Evolutionary conservation across 352 stramenopile genomes (phyloP), one percentile per base, ranked within the genome.

Genomic region (Globisporangium echinulatum): DNA sequence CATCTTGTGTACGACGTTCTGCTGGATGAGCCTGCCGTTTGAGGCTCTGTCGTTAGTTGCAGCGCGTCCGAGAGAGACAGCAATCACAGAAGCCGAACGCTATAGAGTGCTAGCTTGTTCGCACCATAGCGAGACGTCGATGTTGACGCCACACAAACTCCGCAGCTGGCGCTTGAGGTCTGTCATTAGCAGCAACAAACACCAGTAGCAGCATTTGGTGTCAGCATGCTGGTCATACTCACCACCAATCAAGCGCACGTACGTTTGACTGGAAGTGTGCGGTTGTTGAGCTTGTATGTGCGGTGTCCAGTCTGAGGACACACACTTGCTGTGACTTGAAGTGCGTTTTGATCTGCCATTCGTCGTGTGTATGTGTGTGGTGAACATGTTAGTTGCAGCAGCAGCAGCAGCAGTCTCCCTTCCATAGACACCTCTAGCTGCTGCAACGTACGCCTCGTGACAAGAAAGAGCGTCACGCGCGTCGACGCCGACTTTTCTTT

Each of bases 121-220:
- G 25, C 58, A 75, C 72, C 72, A 80, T 9, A 75, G 49, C 8
- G 72, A 74, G 15, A 79, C 52, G 57, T 81, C 70, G 42, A 75
- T 67, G 54, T 75, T 78, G 55, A 81, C 70, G 9, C 72, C 70
- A 36, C 72, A 78, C 25, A 68, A 43, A 9, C 59, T 44, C 8
- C 70, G 63, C n/a, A 81, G 25, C 7, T 79, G 66, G 5, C 69
- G 66, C 52, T 77, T 81, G 33, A 81, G 55, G 44, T 77, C 72
- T 79, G 40, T 36, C 5, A 13, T 7, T 5, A 48, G 43, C 43
- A 48, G 11, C 43, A 48, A 43, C 39, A 8, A 15, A 48, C 7
- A 1, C 25, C 25, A n/a, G n/a, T 14, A 14, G 11, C 40, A 44
- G 40, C 40, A 44, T 44, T 44, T 44, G 11, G 40, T 17, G 15